These are phyloP conservation scores for Saturnispora gosingensis DNA, from an alignment of 805 yeast genomes.

Conservation along the genomic window DNA sequence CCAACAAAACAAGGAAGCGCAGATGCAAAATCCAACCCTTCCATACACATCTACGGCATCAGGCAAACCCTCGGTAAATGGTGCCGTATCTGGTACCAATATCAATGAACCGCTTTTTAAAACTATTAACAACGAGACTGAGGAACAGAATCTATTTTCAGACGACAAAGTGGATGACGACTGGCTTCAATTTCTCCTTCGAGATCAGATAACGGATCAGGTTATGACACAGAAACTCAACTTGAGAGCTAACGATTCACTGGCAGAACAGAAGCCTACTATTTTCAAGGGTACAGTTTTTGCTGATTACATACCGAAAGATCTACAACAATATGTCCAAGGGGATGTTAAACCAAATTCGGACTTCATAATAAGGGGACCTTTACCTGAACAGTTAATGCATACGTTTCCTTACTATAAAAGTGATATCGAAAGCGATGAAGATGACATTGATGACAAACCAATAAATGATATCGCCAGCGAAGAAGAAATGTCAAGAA, in stretches of 20 bases:
- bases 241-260: not conserved
- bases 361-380: constrained; percentile 28
- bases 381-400: constrained; percentile 27
- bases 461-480: not conserved
- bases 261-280: constrained; percentile 13
- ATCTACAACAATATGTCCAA: constrained; percentile 14
- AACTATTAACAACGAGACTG: not conserved
- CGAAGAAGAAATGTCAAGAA: not conserved
- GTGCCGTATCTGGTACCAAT: not conserved
- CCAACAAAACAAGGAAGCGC: constrained; percentile 20
- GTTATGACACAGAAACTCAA: constrained; percentile 6
- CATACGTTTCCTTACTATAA: constrained; percentile 26
- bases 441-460: not conserved
- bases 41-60: constrained; percentile 9
- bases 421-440: constrained; percentile 19
- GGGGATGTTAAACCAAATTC: constrained; percentile 16
- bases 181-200: constrained; percentile 26
- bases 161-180: constrained; percentile 22
- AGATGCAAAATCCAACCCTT: constrained; percentile 18
- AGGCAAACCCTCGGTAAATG: not conserved
- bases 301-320: constrained; percentile 22
- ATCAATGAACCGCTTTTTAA: not conserved
- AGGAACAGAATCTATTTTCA: constrained; percentile 10
- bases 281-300: constrained; percentile 22
- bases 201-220: constrained; percentile 17